phyloP scores from a whole-genome alignment of 1,139 yeast genomes.

The Geotrichum phurueaensis region DNA sequence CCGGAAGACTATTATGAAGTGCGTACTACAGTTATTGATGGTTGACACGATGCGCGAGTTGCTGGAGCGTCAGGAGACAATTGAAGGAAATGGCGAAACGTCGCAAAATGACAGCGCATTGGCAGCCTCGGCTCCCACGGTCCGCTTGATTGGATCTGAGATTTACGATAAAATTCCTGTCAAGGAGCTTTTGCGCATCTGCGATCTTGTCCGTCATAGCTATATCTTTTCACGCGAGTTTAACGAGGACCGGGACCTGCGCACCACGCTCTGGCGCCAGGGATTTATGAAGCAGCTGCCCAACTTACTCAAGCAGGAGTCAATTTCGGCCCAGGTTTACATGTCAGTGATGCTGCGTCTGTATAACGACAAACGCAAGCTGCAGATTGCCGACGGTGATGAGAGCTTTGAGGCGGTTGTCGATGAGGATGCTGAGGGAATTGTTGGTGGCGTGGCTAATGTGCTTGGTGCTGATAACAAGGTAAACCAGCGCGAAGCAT shows the following conservation, averaged over 20 bases:
- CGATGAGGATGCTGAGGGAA: slow-evolving; percentile 14
- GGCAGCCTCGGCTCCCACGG: neutral
- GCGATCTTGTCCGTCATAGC: slow-evolving; percentile 57
- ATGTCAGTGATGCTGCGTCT: slow-evolving; percentile 74
- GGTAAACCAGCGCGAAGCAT: slow-evolving; percentile 30
- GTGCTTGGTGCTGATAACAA: neutral
- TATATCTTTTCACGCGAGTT: slow-evolving; percentile 79
- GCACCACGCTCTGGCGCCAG: slow-evolving; percentile 83
- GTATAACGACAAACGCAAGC: slow-evolving; percentile 63
- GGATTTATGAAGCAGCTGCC: slow-evolving; percentile 92
- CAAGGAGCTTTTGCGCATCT: slow-evolving; percentile 51
- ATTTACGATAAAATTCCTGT: slow-evolving; percentile 70
- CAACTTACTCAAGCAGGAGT: slow-evolving; percentile 84
- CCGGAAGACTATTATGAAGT: slow-evolving; percentile 81
- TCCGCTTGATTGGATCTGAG: slow-evolving; percentile 22
- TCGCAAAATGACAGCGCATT: neutral
- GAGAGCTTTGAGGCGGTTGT: slow-evolving; percentile 29
- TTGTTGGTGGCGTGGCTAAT: slow-evolving; percentile 10
- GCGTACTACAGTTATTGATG: slow-evolving; percentile 82
- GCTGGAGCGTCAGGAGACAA: slow-evolving; percentile 53
- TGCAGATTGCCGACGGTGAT: slow-evolving; percentile 72
- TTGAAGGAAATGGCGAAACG: neutral
- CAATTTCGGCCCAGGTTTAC: slow-evolving; percentile 82
- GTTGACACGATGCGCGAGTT: slow-evolving; percentile 82
- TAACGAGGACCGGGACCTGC: slow-evolving; percentile 80